Evolutionary conservation across 2,329 filamentous ascomycete genomes (phyloP).

Genomic region (Phaeoacremonium minimum): DNA sequence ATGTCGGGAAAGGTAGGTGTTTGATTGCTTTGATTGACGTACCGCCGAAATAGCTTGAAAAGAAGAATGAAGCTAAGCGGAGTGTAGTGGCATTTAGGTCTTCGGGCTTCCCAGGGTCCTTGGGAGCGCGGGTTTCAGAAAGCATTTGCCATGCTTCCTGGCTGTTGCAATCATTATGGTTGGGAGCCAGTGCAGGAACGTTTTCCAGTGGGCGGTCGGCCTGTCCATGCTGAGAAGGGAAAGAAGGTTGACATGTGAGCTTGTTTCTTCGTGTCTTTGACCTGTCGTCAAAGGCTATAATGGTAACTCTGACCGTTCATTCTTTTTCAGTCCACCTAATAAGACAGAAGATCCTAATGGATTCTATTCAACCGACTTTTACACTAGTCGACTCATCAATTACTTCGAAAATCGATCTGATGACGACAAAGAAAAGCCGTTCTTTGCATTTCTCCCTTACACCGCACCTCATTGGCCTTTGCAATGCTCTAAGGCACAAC

Average conservation of each 20-base stretch:
- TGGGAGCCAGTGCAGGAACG: constrained; percentile 21
- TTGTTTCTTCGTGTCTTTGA: too few relatives aligned
- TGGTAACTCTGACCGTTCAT: too few relatives aligned
- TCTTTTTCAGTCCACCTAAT: constrained; percentile 7
- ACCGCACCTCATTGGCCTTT: constrained; percentile 23
- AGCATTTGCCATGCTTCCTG: constrained; percentile 21
- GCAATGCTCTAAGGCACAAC: constrained; percentile 17
- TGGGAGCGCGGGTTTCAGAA: constrained; percentile 21
- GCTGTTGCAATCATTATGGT: constrained; percentile 8
- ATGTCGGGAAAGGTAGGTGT: constrained; percentile 24
- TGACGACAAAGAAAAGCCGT: constrained; percentile 16
- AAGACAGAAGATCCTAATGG: constrained; percentile 11
- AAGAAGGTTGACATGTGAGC: constrained; percentile 7
- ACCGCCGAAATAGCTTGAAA: too few relatives aligned
- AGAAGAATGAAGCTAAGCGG: too few relatives aligned
- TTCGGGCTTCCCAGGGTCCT: constrained; percentile 19
- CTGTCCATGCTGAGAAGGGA: constrained; percentile 16
- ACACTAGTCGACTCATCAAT: constrained; percentile 19
- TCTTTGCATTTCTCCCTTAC: constrained; percentile 22
- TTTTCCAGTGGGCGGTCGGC: constrained; percentile 9
- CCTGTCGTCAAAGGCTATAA: too few relatives aligned
- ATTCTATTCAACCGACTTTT: constrained; percentile 26
- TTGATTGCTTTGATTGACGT: too few relatives aligned
- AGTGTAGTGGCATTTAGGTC: constrained; percentile 24
- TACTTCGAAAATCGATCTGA: constrained; percentile 15